Conservation (phyloP, 495 filamentous ascomycete species). For the Penicillium cosmopolitanum region DNA sequence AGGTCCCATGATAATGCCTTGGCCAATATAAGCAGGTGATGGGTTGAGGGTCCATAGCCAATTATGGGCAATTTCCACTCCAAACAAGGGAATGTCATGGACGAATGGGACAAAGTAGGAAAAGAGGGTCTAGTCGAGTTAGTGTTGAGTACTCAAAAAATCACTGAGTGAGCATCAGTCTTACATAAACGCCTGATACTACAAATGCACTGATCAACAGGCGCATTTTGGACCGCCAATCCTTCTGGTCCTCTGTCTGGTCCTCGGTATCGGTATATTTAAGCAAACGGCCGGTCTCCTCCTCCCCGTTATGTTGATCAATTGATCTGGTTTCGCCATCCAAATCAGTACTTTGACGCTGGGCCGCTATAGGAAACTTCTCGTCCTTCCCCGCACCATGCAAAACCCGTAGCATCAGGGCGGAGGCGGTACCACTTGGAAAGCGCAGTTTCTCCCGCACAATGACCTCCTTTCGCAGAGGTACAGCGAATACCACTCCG, state of each 20-base stretch:
- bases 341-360: slow-evolving; percentile 15
- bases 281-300: slow-evolving; percentile 25
- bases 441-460: slow-evolving; percentile 91
- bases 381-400: slow-evolving; percentile 63
- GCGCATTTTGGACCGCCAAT: slow-evolving; percentile 67
- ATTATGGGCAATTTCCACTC: slow-evolving; percentile 66
- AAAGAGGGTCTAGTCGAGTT: slow-evolving; percentile 66
- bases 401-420: slow-evolving; percentile 85
- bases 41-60: slow-evolving; percentile 99
- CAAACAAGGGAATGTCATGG: slow-evolving; percentile 83
- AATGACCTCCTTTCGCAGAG: slow-evolving; percentile 83
- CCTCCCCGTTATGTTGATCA: slow-evolving; percentile 13
- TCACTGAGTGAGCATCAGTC: slow-evolving; percentile 10
- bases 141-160: slow-evolving; percentile 6
- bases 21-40: slow-evolving; percentile 88
- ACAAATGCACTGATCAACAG: slow-evolving; percentile 61
- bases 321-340: slow-evolving; percentile 22
- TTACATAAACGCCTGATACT: slow-evolving; percentile 58
- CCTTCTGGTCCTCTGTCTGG: slow-evolving; percentile 42
- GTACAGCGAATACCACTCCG: slow-evolving; percentile 94
- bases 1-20: slow-evolving; percentile 80
- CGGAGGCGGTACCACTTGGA: slow-evolving; percentile 92
- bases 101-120: slow-evolving; percentile 91
- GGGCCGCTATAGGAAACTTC: slow-evolving; percentile 16
- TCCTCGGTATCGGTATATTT: slow-evolving; percentile 31